Evolutionary conservation across 1,284 basidiomycete genomes (phyloP).

Genomic region (Ganoderma lucidum): DNA sequence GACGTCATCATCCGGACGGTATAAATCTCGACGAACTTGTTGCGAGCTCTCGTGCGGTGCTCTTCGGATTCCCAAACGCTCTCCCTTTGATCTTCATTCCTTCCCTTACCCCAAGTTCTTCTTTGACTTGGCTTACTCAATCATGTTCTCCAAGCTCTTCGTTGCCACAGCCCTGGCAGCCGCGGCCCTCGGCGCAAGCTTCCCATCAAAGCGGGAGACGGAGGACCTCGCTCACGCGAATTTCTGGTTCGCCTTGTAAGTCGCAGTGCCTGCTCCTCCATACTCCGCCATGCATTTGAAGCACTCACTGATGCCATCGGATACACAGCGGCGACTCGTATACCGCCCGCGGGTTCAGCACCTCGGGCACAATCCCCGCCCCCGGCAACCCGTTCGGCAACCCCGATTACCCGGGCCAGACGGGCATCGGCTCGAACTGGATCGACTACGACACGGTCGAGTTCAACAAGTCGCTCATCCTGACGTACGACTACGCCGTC

Average conservation of each 20-base stretch:
- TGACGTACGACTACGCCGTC: conserved; percentile 69
- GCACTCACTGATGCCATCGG: neutral
- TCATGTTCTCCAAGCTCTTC: neutral
- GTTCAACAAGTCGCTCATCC: conserved; percentile 59
- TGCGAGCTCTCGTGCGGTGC: neutral
- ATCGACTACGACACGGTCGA: conserved; percentile 57
- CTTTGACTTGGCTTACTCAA: neutral
- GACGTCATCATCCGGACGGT: neutral
- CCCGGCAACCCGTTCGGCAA: conserved; percentile 64
- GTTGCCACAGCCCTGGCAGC: neutral
- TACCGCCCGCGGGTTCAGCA: conserved; percentile 60
- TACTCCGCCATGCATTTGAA: conserved; percentile 25
- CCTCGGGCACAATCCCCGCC: conserved; percentile 50
- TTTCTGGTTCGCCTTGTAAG: conserved; percentile 62
- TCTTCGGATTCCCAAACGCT: neutral
- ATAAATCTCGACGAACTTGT: neutral
- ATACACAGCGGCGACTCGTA: conserved; percentile 62
- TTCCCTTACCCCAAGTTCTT: neutral
- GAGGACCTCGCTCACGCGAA: conserved; percentile 43
- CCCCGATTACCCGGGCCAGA: conserved; percentile 63
- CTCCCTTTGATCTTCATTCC: neutral
- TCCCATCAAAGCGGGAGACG: conserved; percentile 33
- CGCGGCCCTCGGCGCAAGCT: neutral
- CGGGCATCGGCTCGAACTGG: conserved; percentile 64
- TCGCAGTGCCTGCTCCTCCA: neutral